Evolutionary conservation across 495 filamentous ascomycete genomes (phyloP).

Genomic region (Penicillium mononematosum): DNA sequence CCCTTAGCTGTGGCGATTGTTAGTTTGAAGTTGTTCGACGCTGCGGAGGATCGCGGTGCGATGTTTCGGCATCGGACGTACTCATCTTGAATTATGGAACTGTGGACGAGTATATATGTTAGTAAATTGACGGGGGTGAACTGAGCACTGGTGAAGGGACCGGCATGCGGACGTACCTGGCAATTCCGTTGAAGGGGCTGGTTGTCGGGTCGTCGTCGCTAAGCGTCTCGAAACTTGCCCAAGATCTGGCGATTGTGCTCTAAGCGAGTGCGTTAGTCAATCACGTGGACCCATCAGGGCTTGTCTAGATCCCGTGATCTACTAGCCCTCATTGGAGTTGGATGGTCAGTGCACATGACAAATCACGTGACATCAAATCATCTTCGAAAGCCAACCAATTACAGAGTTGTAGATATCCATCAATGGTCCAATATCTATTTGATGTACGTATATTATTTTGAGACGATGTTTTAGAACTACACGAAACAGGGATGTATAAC

Average conservation of each 20-base stretch:
- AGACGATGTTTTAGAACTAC: not conserved
- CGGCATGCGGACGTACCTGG: slow-evolving; percentile 42
- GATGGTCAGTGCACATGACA: not conserved
- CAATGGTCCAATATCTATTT: not conserved
- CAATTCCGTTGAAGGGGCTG: slow-evolving; percentile 52
- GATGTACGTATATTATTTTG: not conserved
- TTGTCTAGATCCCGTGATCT: slow-evolving; percentile 36
- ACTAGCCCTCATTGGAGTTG: slow-evolving; percentile 2
- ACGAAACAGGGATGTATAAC: not conserved
- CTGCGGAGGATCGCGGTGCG: slow-evolving; percentile 27
- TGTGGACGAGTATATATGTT: slow-evolving; percentile 23
- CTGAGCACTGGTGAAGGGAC: slow-evolving; percentile 2
- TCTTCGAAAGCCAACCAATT: not conserved
- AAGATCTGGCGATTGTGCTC: slow-evolving; percentile 37
- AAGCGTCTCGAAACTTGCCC: slow-evolving; percentile 46
- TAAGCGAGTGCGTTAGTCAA: slow-evolving; percentile 42
- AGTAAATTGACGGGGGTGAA: slow-evolving; percentile 14
- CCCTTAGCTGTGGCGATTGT: slow-evolving; percentile 70
- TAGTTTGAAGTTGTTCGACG: slow-evolving; percentile 41
- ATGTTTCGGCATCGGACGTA: slow-evolving; percentile 43
- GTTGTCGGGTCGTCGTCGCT: slow-evolving; percentile 53
- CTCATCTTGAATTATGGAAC: slow-evolving; percentile 67
- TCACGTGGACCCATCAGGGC: slow-evolving; percentile 26
- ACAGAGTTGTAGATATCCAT: not conserved
- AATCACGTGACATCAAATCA: not conserved